Evolutionary conservation across 108 stramenopile species (phyloP).

Genomic region (Hondaea fermentalgiana): DNA sequence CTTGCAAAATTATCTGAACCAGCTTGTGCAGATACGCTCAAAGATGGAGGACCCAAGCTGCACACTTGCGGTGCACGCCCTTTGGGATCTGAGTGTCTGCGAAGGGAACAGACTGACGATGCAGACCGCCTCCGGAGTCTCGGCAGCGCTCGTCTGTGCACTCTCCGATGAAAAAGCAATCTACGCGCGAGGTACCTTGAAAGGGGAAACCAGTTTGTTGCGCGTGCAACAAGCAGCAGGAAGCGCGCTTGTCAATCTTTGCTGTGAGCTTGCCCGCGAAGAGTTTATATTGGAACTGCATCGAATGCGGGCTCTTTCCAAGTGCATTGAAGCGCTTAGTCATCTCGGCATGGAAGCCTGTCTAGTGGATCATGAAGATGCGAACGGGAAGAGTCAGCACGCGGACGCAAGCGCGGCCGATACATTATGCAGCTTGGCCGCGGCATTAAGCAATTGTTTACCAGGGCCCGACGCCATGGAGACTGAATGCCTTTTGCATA

Average conservation of each 20-base stretch:
- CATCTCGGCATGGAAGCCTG: background rate
- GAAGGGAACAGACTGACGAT: background rate
- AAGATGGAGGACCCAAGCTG: background rate
- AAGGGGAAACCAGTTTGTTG: background rate
- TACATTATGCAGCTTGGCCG: background rate
- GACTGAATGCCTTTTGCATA: background rate
- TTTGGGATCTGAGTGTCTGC: background rate
- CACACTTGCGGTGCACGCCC: background rate
- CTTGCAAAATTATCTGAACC: background rate
- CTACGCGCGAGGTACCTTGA: background rate
- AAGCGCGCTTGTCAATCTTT: background rate
- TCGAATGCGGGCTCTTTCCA: background rate
- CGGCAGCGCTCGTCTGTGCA: background rate
- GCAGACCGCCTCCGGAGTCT: background rate
- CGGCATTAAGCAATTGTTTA: background rate
- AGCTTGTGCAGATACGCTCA: background rate
- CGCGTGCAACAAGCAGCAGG: background rate
- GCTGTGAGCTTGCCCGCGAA: background rate
- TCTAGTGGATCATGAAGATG: background rate
- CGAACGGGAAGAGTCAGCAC: no score
- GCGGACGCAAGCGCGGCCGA: background rate
- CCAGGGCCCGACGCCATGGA: background rate
- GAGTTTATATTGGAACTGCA: background rate
- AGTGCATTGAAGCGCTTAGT: background rate
- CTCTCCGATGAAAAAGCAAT: background rate